Conservation (phyloP, 2,329 filamentous ascomycete genomes). For the Chaetomiaceae sp. region DNA sequence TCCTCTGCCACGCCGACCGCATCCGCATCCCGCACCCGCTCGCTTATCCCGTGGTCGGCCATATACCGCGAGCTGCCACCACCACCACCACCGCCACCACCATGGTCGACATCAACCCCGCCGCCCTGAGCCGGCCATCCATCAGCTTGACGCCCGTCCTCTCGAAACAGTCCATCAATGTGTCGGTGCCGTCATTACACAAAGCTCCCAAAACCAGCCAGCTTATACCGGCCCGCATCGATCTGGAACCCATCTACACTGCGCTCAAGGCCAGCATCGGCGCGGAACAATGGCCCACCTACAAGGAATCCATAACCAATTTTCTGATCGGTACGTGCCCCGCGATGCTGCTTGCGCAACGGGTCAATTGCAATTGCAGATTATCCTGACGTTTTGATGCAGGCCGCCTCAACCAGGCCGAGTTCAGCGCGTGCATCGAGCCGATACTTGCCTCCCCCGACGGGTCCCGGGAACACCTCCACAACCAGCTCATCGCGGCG, state of each 20-base stretch:
- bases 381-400: constrained; percentile 32
- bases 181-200: constrained; percentile 43
- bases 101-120: constrained; percentile 68
- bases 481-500: constrained; percentile 63
- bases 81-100: constrained; percentile 11
- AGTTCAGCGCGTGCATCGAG: constrained; percentile 56
- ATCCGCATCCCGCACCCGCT: constrained; percentile 13
- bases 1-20: not conserved
- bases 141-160: constrained; percentile 55
- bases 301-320: constrained; percentile 59
- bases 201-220: constrained; percentile 57
- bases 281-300: constrained; percentile 57
- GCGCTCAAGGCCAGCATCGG: constrained; percentile 56
- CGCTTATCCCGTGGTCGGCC: constrained; percentile 6
- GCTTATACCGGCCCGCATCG: constrained; percentile 60
- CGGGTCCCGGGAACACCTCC: constrained; percentile 58
- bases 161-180: constrained; percentile 52
- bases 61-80: constrained; percentile 15
- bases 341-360: not conserved
- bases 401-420: constrained; percentile 60
- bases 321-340: constrained; percentile 55
- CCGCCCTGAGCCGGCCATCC: constrained; percentile 60
- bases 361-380: constrained; percentile 11
- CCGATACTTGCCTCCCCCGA: constrained; percentile 52
- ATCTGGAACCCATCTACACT: constrained; percentile 61